A percentile compares a stretch with the other conserved stretches of the same genome.
Conservation (phyloP, 2,329 filamentous ascomycete genomes). For the Fusarium virguliforme region DNA sequence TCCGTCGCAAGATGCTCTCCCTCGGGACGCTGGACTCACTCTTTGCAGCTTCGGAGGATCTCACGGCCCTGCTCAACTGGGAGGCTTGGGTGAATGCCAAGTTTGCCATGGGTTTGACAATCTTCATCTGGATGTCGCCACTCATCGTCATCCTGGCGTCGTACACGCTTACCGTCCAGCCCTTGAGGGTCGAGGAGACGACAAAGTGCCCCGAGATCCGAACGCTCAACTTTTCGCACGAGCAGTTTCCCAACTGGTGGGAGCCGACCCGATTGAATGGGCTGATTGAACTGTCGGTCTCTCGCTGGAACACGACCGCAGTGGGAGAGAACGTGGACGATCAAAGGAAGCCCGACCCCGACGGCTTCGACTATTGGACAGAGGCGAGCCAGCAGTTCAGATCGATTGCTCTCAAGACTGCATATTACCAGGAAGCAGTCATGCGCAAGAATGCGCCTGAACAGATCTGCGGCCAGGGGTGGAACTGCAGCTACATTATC, state of each 20-base stretch:
- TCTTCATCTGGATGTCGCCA: constrained; percentile 50
- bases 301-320: constrained; percentile 45
- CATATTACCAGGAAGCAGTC: constrained; percentile 41
- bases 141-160: constrained; percentile 50
- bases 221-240: constrained; percentile 49
- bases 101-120: constrained; percentile 48
- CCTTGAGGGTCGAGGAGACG: constrained; percentile 24
- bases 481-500: constrained; percentile 48
- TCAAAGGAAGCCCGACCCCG: constrained; percentile 24
- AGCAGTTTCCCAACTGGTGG: constrained; percentile 40
- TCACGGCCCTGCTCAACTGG: constrained; percentile 48
- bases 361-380: constrained; percentile 49
- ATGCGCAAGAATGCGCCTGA: constrained; percentile 34
- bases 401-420: constrained; percentile 40
- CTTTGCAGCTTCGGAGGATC: constrained; percentile 48
- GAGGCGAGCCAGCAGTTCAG: constrained; percentile 40
- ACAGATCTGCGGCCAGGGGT: constrained; percentile 47
- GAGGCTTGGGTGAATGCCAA: constrained; percentile 47
- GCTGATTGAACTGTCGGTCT: constrained; percentile 40
- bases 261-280: constrained; percentile 17
- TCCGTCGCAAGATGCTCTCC: constrained; percentile 49
- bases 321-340: background rate
- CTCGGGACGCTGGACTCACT: constrained; percentile 49
- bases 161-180: constrained; percentile 44
- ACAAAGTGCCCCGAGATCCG: constrained; percentile 44